Evolutionary conservation across 352 stramenopile species (phyloP), one percentile per base, ranked within the genome.

Genomic region (Phytophthora palmivora): DNA sequence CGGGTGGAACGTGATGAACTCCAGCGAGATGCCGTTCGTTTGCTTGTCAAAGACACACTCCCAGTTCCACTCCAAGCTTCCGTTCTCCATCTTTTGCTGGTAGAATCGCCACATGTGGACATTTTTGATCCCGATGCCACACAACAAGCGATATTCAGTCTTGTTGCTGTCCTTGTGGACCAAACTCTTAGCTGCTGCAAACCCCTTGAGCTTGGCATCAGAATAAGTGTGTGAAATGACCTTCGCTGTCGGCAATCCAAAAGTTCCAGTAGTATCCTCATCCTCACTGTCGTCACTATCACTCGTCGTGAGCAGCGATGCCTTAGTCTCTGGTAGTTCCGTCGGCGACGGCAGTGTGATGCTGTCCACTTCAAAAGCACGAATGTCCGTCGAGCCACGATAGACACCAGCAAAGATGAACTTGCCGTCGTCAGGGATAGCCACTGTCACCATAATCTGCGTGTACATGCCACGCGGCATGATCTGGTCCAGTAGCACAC

Each of bases 391-490:
- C 15, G 87, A 94, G 9, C 87, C 87, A 19, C 85, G 80, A 48
- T 95, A 94, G 0, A 95, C 85, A 3, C 87, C 87, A 4, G 87
- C 87, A 48, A 95, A 95, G 52, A 94, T 92, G 53, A 94, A 95
- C 46, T 84, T 88, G 43, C 85, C 84, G 46, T 94, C 82, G 3
- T 89, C 76, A 0, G 84, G 84, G 47, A 95, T 72, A 3, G 84
- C 67, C 4, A 95, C 84, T 8, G 82, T 85, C 36, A 95, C 79
- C 70, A 89, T 90, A 6, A 95, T 75, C 68, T 92, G 81, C 10
- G 84, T 95, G 59, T 94, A 92, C 78, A 95, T 89, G 47, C 81
- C 84, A 4, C 84, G 77, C 15, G 87, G 75, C 16, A 86, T 78
- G 54, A 95, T 94, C 45, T 92, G 82, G 62, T 91, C 84, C n/a